phyloP scores from a whole-genome alignment of 2,329 filamentous ascomycete species.

The Oidium heveae region DNA sequence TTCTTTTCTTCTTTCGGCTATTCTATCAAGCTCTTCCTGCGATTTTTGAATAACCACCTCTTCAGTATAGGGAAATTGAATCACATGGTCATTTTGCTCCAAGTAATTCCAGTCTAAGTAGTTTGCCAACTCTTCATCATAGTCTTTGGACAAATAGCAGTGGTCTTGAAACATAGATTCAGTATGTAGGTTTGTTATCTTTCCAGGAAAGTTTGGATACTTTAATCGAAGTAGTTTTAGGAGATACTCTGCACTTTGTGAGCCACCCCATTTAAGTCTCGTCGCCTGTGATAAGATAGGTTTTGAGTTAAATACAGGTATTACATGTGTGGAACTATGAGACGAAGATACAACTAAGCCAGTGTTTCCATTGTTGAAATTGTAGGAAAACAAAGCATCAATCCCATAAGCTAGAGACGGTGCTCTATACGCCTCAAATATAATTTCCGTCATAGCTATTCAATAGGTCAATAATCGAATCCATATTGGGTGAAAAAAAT shows the following conservation, averaged over 20 bases:
- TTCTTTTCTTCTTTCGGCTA: constrained; percentile 87
- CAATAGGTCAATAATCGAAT: constrained; percentile 9
- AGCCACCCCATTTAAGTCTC: constrained; percentile 82
- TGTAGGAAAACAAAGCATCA: constrained; percentile 88
- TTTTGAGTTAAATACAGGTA: constrained; percentile 73
- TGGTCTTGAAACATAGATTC: constrained; percentile 73
- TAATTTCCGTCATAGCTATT: constrained; percentile 80
- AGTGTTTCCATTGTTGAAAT: constrained; percentile 60
- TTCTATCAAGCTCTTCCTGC: constrained; percentile 71
- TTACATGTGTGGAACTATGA: constrained; percentile 81
- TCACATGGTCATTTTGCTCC: constrained; percentile 66
- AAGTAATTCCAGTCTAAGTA: constrained; percentile 82
- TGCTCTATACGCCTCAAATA: constrained; percentile 87
- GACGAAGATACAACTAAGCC: constrained; percentile 81
- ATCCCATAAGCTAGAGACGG: constrained; percentile 84
- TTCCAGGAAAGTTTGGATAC: constrained; percentile 71
- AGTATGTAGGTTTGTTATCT: constrained; percentile 64
- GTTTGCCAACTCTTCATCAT: constrained; percentile 46
- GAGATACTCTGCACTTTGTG: constrained; percentile 72
- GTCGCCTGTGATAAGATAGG: constrained; percentile 66
- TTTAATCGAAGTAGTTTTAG: constrained; percentile 74
- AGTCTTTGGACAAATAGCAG: constrained; percentile 70
- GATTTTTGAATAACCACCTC: constrained; percentile 78
- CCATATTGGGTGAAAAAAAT: no score
- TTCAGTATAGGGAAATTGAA: constrained; percentile 87